Base-by-base conservation (phyloP, 345 rosid genomes). In the Brassica incana region DNA sequence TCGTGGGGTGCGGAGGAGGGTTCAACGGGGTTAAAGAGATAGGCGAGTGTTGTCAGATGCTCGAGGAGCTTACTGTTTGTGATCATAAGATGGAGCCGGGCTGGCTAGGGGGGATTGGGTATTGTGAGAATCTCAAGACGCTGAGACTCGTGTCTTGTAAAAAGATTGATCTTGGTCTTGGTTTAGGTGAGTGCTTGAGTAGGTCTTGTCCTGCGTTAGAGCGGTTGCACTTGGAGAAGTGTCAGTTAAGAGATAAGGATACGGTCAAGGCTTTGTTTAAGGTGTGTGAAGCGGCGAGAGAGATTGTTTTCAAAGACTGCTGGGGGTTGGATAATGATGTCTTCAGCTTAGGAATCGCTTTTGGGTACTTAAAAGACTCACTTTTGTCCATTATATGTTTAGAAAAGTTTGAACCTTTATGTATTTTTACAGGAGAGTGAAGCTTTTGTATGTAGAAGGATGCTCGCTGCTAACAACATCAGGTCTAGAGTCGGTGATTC, bases 51-150 rank as follows among this genome's bases (percentile, higher is more conserved):
- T 40, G 45, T 40, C 12, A 9, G 11, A 40, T 40, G 45, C 45
- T 40, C 3, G 45, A 40, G 84, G 97, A 96, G 62, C 84, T 96
- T 76, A 85, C 91, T 14, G 69, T 96, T 72, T 83, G 77, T 76
- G 92, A 93, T 90, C 98, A 96, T 76, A 83, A 89, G 82, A 92
- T 96, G 99, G 98, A 90, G 71, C 87, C 84, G 32, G 98, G 99
- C 0, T 96, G 99, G 99, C 61, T 93, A 83, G 90, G 86, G 36
- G 99, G 88, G n/a, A 88, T 96, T 59, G 77, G 87, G 0, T 96
- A 88, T 64, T 93, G 97, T 35, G 94, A 85, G 81, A 96, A 96
- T 86, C 81, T 96, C 85, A 96, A 96, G 87, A 92, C 91, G 64
- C 79, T 96, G 84, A 92, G 82, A 86, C 75, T 96, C 27, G 77